Evolutionary conservation across 441 rosid species (phyloP), one percentile per base, ranked within the genome.

Genomic region (Populus tomentosa): DNA sequence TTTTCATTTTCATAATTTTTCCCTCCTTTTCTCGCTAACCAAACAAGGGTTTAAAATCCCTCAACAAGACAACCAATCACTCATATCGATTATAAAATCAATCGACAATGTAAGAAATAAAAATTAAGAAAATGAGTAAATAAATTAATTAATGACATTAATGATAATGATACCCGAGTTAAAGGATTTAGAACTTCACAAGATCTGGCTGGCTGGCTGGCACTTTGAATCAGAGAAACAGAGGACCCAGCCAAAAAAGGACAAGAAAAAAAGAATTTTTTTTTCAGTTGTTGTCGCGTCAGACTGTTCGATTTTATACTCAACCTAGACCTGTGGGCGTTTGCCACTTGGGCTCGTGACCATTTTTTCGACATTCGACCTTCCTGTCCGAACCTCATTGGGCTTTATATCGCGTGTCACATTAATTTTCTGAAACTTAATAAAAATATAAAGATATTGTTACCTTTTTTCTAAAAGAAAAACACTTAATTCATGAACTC

Each of bases 151-250:
- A 7, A 23, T 61, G 26, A 24, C 69, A 21, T 2, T 33, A 16
- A 35, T 32, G 26, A 24, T 16, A 62, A 69, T 61, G 23, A 21
- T 76, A 76, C 79, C 74, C 69, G 74, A 61, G 28, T 7, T 11
- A 76, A 18, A 61, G 68, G 62, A 69, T 76, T 76, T 76, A 38
- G 42, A 23, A 68, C 26, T 59, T 36, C 13, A 24, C 5, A 26
- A 24, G 35, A 59, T 21, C 59, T 23, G 33, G 33, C 5, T 42
- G 63, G 63, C 32, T 30, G 32, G 32, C 5, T 59, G 65, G 28
- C 65, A 10, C 67, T 56, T 10, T 5, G 67, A 69, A 50, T 35
- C 67, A 35, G 67, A 75, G 10, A 62, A 35, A 50, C 42, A 23
- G 53, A 61, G 65, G 65, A 61, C 65, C 65, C 0, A 6, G 14